A percentile compares a stretch with the other conserved stretches of the same genome.
These are phyloP conservation scores for Marchantia paleacea DNA, from an alignment of 225 moss, liverwort and hornwort genomes.

Conservation along the genomic window DNA sequence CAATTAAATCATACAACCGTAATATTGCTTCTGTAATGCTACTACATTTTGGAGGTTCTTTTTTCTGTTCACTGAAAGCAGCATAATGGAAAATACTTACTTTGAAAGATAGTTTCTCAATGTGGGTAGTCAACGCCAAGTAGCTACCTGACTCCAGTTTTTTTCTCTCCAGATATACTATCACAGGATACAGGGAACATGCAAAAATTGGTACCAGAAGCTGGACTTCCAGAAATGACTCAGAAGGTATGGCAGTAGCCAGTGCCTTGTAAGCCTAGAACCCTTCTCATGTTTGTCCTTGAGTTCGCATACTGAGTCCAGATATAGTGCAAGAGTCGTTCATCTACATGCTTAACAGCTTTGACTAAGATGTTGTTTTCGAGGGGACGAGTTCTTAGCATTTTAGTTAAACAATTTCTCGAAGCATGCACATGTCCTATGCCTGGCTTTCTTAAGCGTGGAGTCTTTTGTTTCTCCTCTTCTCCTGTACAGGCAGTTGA, in stretches of 20 bases:
- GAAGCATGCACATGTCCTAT: too few species aligned
- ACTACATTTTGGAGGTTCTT: neutral
- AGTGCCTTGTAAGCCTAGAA: neutral
- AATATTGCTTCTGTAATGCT: neutral
- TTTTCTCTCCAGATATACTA: slow-evolving; percentile 53
- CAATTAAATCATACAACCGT: neutral
- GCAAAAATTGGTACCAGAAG: slow-evolving; percentile 85
- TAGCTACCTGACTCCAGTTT: neutral
- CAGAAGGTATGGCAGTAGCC: slow-evolving; percentile 45
- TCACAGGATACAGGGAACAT: slow-evolving; percentile 71
- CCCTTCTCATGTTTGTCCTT: neutral
- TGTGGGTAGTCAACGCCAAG: neutral
- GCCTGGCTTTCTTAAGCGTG: too few species aligned
- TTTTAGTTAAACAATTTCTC: too few species aligned
- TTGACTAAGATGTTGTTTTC: too few species aligned
- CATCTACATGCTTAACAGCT: too few species aligned
- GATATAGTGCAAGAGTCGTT: too few species aligned
- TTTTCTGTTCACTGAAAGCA: neutral
- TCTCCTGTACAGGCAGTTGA: slow-evolving; percentile 62
- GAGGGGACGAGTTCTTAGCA: too few species aligned
- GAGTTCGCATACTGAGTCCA: too few species aligned
- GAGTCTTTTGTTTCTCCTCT: neutral
- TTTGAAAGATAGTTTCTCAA: neutral
- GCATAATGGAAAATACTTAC: neutral
- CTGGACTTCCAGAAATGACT: slow-evolving; percentile 69